Base-by-base conservation (phyloP, 805 yeast genomes). In the Monosporozyma siamensis region DNA sequence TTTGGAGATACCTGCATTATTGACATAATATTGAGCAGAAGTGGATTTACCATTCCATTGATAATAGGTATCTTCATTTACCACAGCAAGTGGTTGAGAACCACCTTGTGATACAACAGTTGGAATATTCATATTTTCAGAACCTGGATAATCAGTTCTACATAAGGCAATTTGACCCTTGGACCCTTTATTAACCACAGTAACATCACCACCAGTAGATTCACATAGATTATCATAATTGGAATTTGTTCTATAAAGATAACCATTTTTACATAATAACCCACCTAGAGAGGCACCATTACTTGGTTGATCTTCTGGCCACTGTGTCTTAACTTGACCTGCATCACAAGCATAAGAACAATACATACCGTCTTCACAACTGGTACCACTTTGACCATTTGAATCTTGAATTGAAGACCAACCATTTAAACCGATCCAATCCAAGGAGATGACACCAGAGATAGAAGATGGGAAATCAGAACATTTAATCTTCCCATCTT, bases 81-180 rank as follows among this genome's bases (percentile, higher is more conserved):
- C 96, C 52, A 82, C 94, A 42, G 95, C 73, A 53, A 88, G 69
- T 44, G 82, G 81, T 58, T 72, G 65, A 30, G 74, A 53, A 30
- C 69, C 56, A 55, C 95, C 95, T 46, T 82, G 83, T 26, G 63
- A 64, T 41, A 89, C 82, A 49, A 77, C 70, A 47, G 97, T 89
- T 64, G 98, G 97, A 48, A 90, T 75, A 53, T 81, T 94, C 97
- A 90, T 92, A 77, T 88, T 88, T 73, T 90, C 98, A 51, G 96
- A 82, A 71, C 98, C 98, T 61, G 98, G 98, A 78, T 90, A 90
- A 66, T 90, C 98, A 48, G 98, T 90, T 74, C 97, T 84, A 76
- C 98, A 92, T 58, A 92, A 69, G 46, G 97, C 90, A 55, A 90
- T 88, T 39, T 72, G 72, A 41, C 73, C 72, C 46, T 81, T 62